Conservation (phyloP, 331 rosid genomes). For the Prunus yedoensis region DNA sequence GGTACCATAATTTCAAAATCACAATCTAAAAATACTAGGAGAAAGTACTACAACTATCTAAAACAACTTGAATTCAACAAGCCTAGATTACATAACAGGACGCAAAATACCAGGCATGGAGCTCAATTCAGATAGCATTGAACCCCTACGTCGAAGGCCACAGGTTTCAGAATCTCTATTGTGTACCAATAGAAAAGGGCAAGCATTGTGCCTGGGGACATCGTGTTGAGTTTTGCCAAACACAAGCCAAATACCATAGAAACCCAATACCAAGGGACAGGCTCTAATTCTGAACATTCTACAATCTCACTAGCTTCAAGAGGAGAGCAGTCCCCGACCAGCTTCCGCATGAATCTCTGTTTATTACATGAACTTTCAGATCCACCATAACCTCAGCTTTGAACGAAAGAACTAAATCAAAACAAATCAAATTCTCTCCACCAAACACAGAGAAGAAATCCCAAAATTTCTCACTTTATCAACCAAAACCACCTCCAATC, state of each 20-base stretch:
- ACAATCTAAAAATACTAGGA: slow-evolving; percentile 42
- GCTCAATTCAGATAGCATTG: slow-evolving; percentile 49
- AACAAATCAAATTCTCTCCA: slow-evolving; percentile 21
- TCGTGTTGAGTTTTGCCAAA: slow-evolving; percentile 47
- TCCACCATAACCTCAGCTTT: slow-evolving; percentile 52
- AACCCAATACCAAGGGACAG: slow-evolving; percentile 43
- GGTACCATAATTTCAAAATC: slow-evolving; percentile 66
- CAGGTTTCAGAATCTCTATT: slow-evolving; percentile 45
- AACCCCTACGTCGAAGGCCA: slow-evolving; percentile 39
- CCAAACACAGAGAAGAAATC: slow-evolving; percentile 30
- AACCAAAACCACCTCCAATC: slow-evolving; percentile 29
- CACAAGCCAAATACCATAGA: slow-evolving; percentile 46
- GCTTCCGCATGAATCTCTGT: slow-evolving; percentile 55
- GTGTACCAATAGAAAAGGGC: slow-evolving; percentile 52
- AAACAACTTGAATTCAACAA: slow-evolving; percentile 45
- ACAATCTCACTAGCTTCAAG: slow-evolving; percentile 36
- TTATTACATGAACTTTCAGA: slow-evolving; percentile 48
- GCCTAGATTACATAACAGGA: slow-evolving; percentile 48
- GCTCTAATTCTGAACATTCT: slow-evolving; percentile 55
- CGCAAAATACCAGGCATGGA: slow-evolving; percentile 30
- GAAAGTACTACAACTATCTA: slow-evolving; percentile 42
- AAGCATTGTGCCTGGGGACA: slow-evolving; percentile 42
- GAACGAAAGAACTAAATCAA: slow-evolving; percentile 28
- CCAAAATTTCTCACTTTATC: slow-evolving; percentile 26
- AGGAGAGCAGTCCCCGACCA: slow-evolving; percentile 43